phyloP scores from a whole-genome alignment of 1,139 yeast genomes.

The Suhomyces coccinellae region DNA sequence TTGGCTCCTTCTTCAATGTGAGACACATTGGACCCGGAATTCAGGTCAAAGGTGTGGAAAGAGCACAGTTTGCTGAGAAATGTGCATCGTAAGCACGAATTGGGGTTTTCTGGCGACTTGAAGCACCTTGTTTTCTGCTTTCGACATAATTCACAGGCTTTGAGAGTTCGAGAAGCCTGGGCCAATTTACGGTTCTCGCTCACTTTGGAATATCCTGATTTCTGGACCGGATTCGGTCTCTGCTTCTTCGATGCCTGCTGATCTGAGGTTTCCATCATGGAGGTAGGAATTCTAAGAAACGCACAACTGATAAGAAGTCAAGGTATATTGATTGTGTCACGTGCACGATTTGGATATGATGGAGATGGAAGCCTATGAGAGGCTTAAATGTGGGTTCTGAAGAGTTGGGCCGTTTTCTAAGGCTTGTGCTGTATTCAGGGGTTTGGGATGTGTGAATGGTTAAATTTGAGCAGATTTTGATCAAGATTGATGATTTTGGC shows the following conservation, averaged over 20 bases:
- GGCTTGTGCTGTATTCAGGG: too few species aligned
- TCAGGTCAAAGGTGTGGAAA: conserved; percentile 30
- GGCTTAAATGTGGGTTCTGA: too few species aligned
- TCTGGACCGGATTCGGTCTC: neutral
- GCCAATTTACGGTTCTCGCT: conserved; percentile 16
- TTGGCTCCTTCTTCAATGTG: neutral
- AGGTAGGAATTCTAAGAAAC: neutral
- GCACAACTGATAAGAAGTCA: too few species aligned
- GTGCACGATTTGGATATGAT: too few species aligned
- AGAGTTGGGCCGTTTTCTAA: too few species aligned
- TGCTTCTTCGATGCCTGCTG: conserved; percentile 1
- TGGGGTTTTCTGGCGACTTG: conserved; percentile 43
- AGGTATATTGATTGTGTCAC: too few species aligned
- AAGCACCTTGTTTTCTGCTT: conserved; percentile 65
- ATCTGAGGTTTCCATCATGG: neutral
- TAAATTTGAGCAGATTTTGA: too few species aligned
- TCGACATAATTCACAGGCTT: conserved; percentile 62
- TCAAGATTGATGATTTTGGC: too few species aligned
- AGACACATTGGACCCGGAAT: conserved; percentile 9
- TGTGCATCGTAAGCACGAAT: conserved; percentile 56
- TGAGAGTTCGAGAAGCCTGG: conserved; percentile 48
- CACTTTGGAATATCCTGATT: conserved; percentile 1
- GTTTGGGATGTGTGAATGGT: too few species aligned
- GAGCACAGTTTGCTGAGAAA: conserved; percentile 55
- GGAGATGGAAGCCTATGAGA: too few species aligned